Conservation (phyloP, 176 grass and related monocot genomes). For the Areca catechu region DNA sequence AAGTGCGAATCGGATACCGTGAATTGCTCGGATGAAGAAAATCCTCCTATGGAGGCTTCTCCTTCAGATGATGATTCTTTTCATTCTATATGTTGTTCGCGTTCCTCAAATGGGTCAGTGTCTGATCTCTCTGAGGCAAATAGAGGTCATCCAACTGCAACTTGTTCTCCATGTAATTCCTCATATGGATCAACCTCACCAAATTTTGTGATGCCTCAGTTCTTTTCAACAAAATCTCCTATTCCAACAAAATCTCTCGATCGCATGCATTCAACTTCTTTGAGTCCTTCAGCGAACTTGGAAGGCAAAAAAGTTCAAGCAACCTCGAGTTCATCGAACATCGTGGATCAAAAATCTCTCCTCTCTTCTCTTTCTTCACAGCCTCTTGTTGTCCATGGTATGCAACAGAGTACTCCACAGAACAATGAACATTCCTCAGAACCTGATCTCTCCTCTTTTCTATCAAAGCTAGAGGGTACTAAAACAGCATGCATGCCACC, state of each 20-base stretch:
- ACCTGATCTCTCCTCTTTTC: too few relatives aligned
- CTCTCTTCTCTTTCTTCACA: slow-evolving; percentile 19
- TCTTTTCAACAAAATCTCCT: neutral
- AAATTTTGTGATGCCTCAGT: neutral
- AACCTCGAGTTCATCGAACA: slow-evolving; percentile 26
- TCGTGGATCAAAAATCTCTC: slow-evolving; percentile 4
- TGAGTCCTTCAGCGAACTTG: neutral
- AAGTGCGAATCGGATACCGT: slow-evolving; percentile 12
- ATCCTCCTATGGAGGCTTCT: neutral
- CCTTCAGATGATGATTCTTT: slow-evolving; percentile 30
- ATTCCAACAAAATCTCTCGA: slow-evolving; percentile 11
- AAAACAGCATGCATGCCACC: too few relatives aligned
- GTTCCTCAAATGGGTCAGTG: slow-evolving; percentile 27
- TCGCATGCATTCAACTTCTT: slow-evolving; percentile 27
- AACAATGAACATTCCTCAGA: too few relatives aligned
- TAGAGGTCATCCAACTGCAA: slow-evolving; percentile 13
- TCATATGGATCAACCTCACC: slow-evolving; percentile 9
- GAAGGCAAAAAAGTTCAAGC: neutral
- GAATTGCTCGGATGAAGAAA: slow-evolving; percentile 29
- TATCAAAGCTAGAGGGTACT: too few relatives aligned
- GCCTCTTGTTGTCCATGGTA: slow-evolving; percentile 11
- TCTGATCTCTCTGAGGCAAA: slow-evolving; percentile 33
- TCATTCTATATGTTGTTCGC: slow-evolving; percentile 52
- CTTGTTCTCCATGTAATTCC: slow-evolving; percentile 13
- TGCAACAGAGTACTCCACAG: neutral